Percentiles rank a stretch among this genome's conserved stretches.
These are phyloP conservation scores for Aspergillus alliaceus DNA, from an alignment of 2,329 filamentous ascomycete genomes.

Conservation along the genomic window DNA sequence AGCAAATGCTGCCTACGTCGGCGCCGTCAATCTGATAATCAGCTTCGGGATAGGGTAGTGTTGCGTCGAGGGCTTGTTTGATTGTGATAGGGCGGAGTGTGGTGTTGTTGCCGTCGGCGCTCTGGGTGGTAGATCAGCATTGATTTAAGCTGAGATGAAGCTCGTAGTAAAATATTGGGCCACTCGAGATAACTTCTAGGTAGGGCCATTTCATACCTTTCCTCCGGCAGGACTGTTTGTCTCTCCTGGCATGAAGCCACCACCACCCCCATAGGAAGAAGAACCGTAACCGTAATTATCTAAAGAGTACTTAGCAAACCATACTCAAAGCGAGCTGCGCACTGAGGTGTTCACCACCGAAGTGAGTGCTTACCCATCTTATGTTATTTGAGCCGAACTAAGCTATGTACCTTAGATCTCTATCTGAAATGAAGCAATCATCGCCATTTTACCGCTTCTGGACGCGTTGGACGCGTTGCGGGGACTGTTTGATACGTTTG, in stretches of 20 bases:
- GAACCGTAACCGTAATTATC: constrained; percentile 49
- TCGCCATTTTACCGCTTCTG: constrained; percentile 40
- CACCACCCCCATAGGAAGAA: constrained; percentile 57
- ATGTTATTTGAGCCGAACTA: neutral
- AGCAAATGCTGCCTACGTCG: constrained; percentile 73
- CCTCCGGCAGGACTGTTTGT: constrained; percentile 49
- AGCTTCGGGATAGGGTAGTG: constrained; percentile 70
- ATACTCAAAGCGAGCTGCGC: too few relatives aligned
- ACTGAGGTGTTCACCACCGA: too few relatives aligned
- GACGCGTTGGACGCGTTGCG: constrained; percentile 41
- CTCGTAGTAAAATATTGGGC: neutral
- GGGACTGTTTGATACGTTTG: constrained; percentile 25
- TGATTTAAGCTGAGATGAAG: neutral
- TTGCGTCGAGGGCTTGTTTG: constrained; percentile 86
- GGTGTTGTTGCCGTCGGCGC: constrained; percentile 66
- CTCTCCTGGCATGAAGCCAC: constrained; percentile 59
- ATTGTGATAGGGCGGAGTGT: constrained; percentile 91
- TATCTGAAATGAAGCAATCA: constrained; percentile 5
- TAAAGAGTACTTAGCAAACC: constrained; percentile 13
- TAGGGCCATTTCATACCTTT: constrained; percentile 32
- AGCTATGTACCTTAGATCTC: neutral
- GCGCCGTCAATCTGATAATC: constrained; percentile 81
- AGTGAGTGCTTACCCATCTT: neutral
- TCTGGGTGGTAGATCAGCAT: constrained; percentile 4
- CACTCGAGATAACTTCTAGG: neutral